Conservation (phyloP, 352 stramenopile genomes). For the Phytopythium oedochilum region DNA sequence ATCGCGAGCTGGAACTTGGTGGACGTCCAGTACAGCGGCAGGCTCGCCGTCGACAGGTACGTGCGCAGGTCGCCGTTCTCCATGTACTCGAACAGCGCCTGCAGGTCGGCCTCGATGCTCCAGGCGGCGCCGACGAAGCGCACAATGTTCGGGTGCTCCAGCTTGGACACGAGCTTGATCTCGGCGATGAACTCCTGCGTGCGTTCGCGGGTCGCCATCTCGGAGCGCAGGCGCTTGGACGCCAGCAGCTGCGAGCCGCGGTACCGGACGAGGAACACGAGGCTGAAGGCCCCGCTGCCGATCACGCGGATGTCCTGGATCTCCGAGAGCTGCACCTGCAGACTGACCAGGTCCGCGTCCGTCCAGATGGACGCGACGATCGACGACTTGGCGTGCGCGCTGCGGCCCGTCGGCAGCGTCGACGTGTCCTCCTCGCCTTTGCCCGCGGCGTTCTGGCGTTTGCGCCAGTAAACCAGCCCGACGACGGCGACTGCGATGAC, state of each 20-base stretch:
- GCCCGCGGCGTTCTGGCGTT: not conserved
- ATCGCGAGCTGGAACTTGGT: constrained; percentile 16
- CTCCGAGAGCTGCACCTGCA: constrained; percentile 35
- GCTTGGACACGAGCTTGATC: constrained; percentile 40
- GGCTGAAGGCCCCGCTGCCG: constrained; percentile 15
- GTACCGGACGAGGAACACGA: constrained; percentile 39
- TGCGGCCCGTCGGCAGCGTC: constrained; percentile 12
- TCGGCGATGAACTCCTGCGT: constrained; percentile 40
- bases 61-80: constrained; percentile 38
- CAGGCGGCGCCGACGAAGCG: constrained; percentile 48
- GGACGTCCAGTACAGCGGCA: constrained; percentile 4
- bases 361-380: constrained; percentile 14
- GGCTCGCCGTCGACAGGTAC: constrained; percentile 15
- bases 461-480: constrained; percentile 11
- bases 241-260: constrained; percentile 26
- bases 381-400: constrained; percentile 12
- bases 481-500: constrained; percentile 10
- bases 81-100: constrained; percentile 66
- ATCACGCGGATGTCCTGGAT: constrained; percentile 35
- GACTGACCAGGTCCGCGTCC: constrained; percentile 24
- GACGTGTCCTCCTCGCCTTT: constrained; percentile 8
- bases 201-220: not conserved
- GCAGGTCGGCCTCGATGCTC: constrained; percentile 42
- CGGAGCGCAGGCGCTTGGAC: constrained; percentile 30
- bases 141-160: constrained; percentile 47